Conservation (phyloP, 2,329 filamentous ascomycete genomes). For the Coleophoma eucalyptorum region DNA sequence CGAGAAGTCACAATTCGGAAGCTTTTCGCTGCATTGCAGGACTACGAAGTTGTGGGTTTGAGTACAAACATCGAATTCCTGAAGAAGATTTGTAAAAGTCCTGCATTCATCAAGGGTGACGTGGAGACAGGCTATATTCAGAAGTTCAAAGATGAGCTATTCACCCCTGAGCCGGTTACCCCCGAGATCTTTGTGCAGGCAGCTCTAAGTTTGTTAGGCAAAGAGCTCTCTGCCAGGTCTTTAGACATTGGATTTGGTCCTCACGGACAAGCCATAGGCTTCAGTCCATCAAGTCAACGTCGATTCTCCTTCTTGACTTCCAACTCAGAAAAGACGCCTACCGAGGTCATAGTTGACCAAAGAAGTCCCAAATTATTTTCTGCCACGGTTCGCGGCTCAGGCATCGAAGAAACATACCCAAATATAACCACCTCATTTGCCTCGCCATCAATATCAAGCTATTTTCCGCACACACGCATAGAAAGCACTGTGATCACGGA, state of each 20-base stretch:
- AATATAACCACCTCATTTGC: slow-evolving; percentile 43
- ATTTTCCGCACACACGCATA: slow-evolving; percentile 78
- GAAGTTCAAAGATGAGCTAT: slow-evolving; percentile 79
- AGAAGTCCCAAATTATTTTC: slow-evolving; percentile 31
- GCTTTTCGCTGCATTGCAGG: slow-evolving; percentile 72
- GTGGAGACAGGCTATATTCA: slow-evolving; percentile 97
- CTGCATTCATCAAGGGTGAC: slow-evolving; percentile 78
- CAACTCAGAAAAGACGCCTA: slow-evolving; percentile 3
- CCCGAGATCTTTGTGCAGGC: slow-evolving; percentile 83
- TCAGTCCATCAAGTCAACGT: slow-evolving; percentile 26
- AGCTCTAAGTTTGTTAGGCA: slow-evolving; percentile 67
- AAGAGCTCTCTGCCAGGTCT: slow-evolving; percentile 34
- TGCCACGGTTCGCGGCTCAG: slow-evolving; percentile 41
- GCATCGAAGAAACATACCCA: slow-evolving; percentile 31
- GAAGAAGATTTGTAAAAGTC: slow-evolving; percentile 78
- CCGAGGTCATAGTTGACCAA: slow-evolving; percentile 25
- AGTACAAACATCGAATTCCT: slow-evolving; percentile 97
- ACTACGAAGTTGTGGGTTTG: slow-evolving; percentile 89
- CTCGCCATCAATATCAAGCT: slow-evolving; percentile 56
- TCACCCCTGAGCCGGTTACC: slow-evolving; percentile 55
- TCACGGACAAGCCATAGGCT: slow-evolving; percentile 47
- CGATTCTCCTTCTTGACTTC: slow-evolving; percentile 21
- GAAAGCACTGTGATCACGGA: slow-evolving; percentile 72
- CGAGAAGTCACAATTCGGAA: slow-evolving; percentile 80
- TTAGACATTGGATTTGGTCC: slow-evolving; percentile 28